Conservation (phyloP, 495 filamentous ascomycete genomes). For the Penicillium chermesinum region DNA sequence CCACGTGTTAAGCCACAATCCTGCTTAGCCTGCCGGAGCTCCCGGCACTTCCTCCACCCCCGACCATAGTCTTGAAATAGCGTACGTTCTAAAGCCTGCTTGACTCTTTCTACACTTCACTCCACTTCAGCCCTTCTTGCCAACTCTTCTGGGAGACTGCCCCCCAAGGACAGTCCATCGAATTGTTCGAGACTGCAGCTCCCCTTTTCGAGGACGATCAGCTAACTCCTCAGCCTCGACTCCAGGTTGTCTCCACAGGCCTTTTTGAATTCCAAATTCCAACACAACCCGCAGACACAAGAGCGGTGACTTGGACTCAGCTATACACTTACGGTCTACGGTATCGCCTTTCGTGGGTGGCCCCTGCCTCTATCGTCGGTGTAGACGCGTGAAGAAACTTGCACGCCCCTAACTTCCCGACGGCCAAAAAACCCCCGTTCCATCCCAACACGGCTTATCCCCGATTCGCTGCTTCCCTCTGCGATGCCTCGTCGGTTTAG, state of each 20-base stretch:
- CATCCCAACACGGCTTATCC: conserved; percentile 12
- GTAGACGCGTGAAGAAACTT: conserved; percentile 12
- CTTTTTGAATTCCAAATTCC: conserved; percentile 1
- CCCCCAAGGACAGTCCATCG: background rate
- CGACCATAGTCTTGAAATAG: conserved; percentile 9
- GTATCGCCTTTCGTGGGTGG: conserved; percentile 7
- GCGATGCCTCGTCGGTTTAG: conserved; percentile 54
- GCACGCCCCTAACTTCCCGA: conserved; percentile 7
- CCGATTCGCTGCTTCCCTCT: conserved; percentile 32
- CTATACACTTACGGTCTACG: background rate
- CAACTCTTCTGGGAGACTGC: background rate
- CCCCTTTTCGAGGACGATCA: conserved; percentile 5
- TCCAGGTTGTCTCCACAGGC: conserved; percentile 5
- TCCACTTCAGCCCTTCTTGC: background rate
- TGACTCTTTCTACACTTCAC: background rate
- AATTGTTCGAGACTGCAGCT: background rate
- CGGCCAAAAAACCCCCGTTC: conserved; percentile 14
- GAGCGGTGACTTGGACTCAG: background rate
- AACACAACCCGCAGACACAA: background rate
- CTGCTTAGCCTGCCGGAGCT: conserved; percentile 21
- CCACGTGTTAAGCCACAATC: conserved; percentile 25
- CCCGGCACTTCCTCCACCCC: conserved; percentile 15
- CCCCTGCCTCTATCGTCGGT: conserved; percentile 19
- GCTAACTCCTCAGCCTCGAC: conserved; percentile 6
- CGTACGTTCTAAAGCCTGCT: conserved; percentile 14